Conservation (phyloP, 108 stramenopile genomes). For the Pseudonitzschia multiseries region DNA sequence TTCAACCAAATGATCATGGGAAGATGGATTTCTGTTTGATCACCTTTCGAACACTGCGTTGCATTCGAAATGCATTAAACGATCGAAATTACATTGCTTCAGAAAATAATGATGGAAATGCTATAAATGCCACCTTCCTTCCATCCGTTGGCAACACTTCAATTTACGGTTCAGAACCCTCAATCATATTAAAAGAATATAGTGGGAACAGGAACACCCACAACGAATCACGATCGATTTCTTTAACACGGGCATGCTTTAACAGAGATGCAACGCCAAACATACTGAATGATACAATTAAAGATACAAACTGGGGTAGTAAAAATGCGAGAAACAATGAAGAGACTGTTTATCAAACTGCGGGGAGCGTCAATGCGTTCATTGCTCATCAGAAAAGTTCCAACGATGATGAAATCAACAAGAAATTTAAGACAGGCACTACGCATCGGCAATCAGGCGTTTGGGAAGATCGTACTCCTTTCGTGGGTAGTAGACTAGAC, state of each 20-base stretch:
- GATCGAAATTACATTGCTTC: neutral
- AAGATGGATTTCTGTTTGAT: neutral
- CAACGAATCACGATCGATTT: too few species aligned
- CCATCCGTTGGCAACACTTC: neutral
- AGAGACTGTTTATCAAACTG: neutral
- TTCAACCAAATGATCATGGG: neutral
- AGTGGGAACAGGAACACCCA: too few species aligned
- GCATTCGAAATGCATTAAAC: neutral
- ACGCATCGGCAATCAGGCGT: too few species aligned
- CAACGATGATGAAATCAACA: too few species aligned
- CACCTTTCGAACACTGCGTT: neutral
- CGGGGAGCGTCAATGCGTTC: neutral
- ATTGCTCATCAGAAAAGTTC: too few species aligned
- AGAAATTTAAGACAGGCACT: too few species aligned
- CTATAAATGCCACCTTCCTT: neutral
- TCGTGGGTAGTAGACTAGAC: too few species aligned
- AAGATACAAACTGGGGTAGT: too few species aligned
- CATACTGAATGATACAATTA: neutral
- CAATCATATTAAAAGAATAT: too few species aligned
- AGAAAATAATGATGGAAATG: neutral
- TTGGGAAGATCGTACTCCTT: too few species aligned
- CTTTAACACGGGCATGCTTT: neutral
- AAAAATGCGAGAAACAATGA: neutral
- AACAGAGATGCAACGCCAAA: neutral
- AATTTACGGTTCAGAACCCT: neutral